phyloP scores from a whole-genome alignment of 2,329 filamentous ascomycete genomes.

The Cadophora luteo-olivacea region DNA sequence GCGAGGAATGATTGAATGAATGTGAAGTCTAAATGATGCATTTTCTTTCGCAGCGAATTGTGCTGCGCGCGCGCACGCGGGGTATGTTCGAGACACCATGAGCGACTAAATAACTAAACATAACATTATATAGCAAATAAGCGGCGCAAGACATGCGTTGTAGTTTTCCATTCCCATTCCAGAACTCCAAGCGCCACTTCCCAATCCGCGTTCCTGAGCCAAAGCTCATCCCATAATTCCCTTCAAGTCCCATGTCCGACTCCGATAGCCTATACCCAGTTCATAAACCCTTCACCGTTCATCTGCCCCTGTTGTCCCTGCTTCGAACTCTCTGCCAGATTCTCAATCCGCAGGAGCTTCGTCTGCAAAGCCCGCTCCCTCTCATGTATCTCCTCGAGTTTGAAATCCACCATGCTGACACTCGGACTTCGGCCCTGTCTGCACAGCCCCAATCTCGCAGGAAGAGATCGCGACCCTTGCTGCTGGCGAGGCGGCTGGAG shows the following conservation, averaged over 20 bases:
- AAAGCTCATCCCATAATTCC: not conserved
- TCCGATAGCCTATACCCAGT: slow-evolving; percentile 16
- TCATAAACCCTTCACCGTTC: slow-evolving; percentile 16
- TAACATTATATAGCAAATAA: not conserved
- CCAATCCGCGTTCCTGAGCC: not conserved
- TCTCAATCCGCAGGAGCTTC: slow-evolving; percentile 23
- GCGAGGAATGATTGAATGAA: too few relatives aligned
- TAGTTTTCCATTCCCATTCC: not conserved
- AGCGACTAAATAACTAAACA: not conserved
- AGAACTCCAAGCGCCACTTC: not conserved
- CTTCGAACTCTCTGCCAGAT: slow-evolving; percentile 26
- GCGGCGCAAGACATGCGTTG: not conserved
- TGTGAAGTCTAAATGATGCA: not conserved
- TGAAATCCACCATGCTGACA: slow-evolving; percentile 27
- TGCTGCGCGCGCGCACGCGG: slow-evolving; percentile 8
- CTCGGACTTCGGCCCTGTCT: slow-evolving; percentile 19
- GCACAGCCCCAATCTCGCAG: slow-evolving; percentile 22
- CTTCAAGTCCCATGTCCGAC: not conserved
- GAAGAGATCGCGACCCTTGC: slow-evolving; percentile 15
- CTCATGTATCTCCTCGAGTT: slow-evolving; percentile 27
- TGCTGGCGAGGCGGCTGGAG: slow-evolving; percentile 18
- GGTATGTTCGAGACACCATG: slow-evolving; percentile 11
- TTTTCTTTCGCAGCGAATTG: not conserved
- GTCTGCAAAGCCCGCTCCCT: slow-evolving; percentile 22
- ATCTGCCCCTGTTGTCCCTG: slow-evolving; percentile 19